Conservation (phyloP, 108 stramenopile genomes). For the Mediolabrus comicus region DNA sequence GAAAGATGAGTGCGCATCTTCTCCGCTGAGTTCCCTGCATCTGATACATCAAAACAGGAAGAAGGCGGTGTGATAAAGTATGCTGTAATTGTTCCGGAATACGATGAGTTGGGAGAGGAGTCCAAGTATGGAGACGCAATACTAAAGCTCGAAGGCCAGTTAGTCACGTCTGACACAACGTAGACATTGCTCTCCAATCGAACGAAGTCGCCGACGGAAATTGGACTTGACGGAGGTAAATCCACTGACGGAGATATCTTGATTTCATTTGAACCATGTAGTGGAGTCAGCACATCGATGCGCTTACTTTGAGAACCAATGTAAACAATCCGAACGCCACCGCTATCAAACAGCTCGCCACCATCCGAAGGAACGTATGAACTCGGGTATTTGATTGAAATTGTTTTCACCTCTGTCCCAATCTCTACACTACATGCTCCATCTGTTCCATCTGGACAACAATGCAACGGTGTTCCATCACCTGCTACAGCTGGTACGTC, state of each 20-base stretch:
- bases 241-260: slow-evolving; percentile 21
- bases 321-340: slow-evolving; percentile 40
- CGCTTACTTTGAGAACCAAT: slow-evolving; percentile 51
- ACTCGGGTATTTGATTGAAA: slow-evolving; percentile 31
- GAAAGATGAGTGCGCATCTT: slow-evolving; percentile 44
- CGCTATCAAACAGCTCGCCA: slow-evolving; percentile 37
- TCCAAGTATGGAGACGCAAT: slow-evolving; percentile 22
- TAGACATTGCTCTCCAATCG: slow-evolving; percentile 35
- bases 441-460: slow-evolving; percentile 38
- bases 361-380: slow-evolving; percentile 14
- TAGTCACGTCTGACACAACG: slow-evolving; percentile 30
- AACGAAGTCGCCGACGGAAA: slow-evolving; percentile 42
- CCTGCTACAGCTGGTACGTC: slow-evolving; percentile 38
- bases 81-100: slow-evolving; percentile 18
- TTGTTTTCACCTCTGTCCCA: slow-evolving; percentile 52
- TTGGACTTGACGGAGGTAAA: slow-evolving; percentile 28
- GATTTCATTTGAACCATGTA: slow-evolving; percentile 26
- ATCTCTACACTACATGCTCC: slow-evolving; percentile 46
- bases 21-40: slow-evolving; percentile 41
- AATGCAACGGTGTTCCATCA: slow-evolving; percentile 36
- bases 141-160: slow-evolving; percentile 29
- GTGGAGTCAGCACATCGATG: slow-evolving; percentile 33
- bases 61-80: slow-evolving; percentile 49
- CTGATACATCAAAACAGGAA: slow-evolving; percentile 48
- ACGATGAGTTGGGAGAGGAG: background rate